Conservation (phyloP, 352 stramenopile species). For the Blastocystis sp. region DNA sequence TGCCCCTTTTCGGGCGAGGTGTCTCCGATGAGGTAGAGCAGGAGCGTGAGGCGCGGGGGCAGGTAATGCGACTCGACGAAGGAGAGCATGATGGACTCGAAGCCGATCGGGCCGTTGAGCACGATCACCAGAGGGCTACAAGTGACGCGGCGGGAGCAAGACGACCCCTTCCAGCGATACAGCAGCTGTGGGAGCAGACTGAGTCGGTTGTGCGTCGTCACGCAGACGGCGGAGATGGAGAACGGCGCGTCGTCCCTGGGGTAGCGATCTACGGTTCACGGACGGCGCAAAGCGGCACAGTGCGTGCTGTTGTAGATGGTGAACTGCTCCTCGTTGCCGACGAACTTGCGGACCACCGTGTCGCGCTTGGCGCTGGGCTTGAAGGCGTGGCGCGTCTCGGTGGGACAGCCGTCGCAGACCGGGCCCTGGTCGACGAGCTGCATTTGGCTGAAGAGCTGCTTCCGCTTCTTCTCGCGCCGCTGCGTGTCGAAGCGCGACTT, state of each 20-base stretch:
- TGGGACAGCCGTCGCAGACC: neutral
- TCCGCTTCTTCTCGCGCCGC: neutral
- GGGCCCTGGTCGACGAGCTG: neutral
- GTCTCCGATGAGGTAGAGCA: slow-evolving; percentile 47
- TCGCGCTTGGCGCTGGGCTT: too few species aligned
- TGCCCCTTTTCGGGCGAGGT: slow-evolving; percentile 1
- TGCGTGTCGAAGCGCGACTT: neutral
- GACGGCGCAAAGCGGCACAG: neutral
- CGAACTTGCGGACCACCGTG: slow-evolving; percentile 30
- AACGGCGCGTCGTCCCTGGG: slow-evolving; percentile 19
- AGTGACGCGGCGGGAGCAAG: neutral
- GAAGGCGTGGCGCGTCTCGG: neutral
- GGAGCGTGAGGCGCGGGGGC: neutral
- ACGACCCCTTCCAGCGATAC: slow-evolving; percentile 38
- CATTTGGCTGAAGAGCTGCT: neutral
- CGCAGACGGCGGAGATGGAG: slow-evolving; percentile 25
- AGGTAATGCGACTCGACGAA: slow-evolving; percentile 25
- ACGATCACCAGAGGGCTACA: slow-evolving; percentile 53
- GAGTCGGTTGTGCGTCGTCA: slow-evolving; percentile 45
- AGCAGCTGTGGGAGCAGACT: slow-evolving; percentile 27
- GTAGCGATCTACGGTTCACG: neutral
- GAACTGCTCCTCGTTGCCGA: slow-evolving; percentile 29
- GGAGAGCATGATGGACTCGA: neutral
- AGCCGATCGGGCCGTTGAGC: slow-evolving; percentile 1
- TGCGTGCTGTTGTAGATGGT: slow-evolving; percentile 20